These are phyloP conservation scores for Backusella luteola DNA, from an alignment of 192 early-diverging fungal species.

Conservation along the genomic window DNA sequence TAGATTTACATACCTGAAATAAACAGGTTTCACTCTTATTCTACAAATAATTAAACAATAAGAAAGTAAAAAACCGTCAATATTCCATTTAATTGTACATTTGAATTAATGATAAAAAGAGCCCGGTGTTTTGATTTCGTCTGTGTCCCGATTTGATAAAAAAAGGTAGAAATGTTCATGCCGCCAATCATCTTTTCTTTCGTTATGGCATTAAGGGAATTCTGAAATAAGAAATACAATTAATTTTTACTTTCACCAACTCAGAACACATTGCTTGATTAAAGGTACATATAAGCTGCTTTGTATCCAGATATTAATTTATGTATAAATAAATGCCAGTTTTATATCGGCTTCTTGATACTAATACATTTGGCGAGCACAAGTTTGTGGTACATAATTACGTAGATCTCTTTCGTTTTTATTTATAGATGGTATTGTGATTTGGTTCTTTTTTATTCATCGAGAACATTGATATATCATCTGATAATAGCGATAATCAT, in stretches of 20 bases:
- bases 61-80: too few species aligned
- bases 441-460: background rate
- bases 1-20: too few species aligned
- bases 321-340: background rate
- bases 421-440: background rate
- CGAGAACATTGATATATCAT: background rate
- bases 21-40: too few species aligned
- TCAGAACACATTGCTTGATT: too few species aligned
- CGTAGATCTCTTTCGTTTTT: background rate
- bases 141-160: background rate
- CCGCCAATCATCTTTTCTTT: background rate
- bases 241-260: background rate
- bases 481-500: too few species aligned
- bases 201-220: too few species aligned
- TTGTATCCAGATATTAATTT: too few species aligned
- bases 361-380: background rate
- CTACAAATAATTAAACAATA: too few species aligned
- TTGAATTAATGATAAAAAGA: background rate
- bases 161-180: background rate
- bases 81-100: too few species aligned
- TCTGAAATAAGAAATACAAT: background rate
- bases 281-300: too few species aligned
- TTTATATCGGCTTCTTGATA: background rate
- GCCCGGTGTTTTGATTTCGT: background rate
- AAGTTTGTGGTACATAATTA: background rate